These are phyloP conservation scores for Penicillium hordei DNA, from an alignment of 2,329 filamentous ascomycete species.

Conservation along the genomic window DNA sequence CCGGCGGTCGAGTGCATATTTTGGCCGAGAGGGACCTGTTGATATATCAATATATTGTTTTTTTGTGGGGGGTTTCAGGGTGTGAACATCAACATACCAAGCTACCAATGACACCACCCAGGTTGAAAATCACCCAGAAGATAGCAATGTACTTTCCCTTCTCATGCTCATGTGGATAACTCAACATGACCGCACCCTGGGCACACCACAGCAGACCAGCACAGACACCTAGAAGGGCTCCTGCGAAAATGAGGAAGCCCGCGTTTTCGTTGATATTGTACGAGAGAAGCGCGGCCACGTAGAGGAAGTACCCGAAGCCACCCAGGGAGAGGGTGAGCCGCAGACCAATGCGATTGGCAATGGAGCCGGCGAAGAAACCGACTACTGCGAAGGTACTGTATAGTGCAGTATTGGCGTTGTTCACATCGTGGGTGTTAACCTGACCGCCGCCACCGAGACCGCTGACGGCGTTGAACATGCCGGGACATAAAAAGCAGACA, in stretches of 20 bases:
- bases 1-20: constrained; percentile 46
- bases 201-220: constrained; percentile 53
- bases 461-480: constrained; percentile 69
- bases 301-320: constrained; percentile 51
- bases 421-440: constrained; percentile 57
- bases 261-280: constrained; percentile 52
- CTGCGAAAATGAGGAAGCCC: constrained; percentile 51
- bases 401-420: constrained; percentile 68
- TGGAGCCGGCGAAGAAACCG: constrained; percentile 61
- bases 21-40: constrained; percentile 47
- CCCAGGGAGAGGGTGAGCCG: constrained; percentile 47
- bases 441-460: constrained; percentile 66
- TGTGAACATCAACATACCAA: constrained; percentile 48
- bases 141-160: constrained; percentile 88
- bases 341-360: constrained; percentile 48
- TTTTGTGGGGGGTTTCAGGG: background rate
- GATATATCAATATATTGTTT: constrained; percentile 4
- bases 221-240: constrained; percentile 51
- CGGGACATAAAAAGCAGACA: constrained; percentile 70
- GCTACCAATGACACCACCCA: constrained; percentile 83
- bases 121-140: constrained; percentile 96
- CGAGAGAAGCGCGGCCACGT: constrained; percentile 50
- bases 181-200: constrained; percentile 63
- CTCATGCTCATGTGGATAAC: constrained; percentile 74
- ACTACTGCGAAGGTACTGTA: constrained; percentile 70